Evolutionary conservation across 257 asterid species (phyloP).

Genomic region (Datura wrightii): DNA sequence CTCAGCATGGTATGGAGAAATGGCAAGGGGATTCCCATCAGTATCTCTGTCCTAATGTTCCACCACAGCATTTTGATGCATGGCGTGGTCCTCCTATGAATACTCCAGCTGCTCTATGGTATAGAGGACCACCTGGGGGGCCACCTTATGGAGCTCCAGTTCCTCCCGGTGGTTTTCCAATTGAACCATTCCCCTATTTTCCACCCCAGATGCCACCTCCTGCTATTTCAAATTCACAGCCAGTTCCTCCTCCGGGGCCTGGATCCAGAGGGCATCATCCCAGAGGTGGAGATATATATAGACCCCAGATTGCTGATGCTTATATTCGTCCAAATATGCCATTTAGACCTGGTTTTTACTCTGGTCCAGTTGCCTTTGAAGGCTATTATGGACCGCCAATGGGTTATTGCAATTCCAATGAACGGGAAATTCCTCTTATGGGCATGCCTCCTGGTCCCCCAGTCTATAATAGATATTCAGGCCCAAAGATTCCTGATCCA

Average conservation of each 20-base stretch:
- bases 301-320: conserved; percentile 78
- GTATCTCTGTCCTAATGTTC: conserved; percentile 57
- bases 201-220: conserved; percentile 82
- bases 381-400: conserved; percentile 88
- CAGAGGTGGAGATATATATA: conserved; percentile 74
- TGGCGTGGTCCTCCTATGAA: conserved; percentile 89
- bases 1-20: conserved; percentile 57
- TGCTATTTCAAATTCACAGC: conserved; percentile 67
- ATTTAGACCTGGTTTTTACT: conserved; percentile 86
- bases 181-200: conserved; percentile 82
- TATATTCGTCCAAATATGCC: conserved; percentile 81
- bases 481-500: conserved; percentile 59
- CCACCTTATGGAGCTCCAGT: conserved; percentile 78
- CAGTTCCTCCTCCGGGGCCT: conserved; percentile 60
- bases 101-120: conserved; percentile 80
- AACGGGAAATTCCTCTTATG: conserved; percentile 73
- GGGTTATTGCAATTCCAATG: conserved; percentile 70
- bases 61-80: conserved; percentile 77
- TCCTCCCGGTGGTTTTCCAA: conserved; percentile 77
- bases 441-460: conserved; percentile 66
- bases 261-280: conserved; percentile 90
- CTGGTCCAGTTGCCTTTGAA: conserved; percentile 76
- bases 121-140: conserved; percentile 79
- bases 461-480: conserved; percentile 64
- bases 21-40: conserved; percentile 86